Base-by-base conservation (phyloP, 2,329 filamentous ascomycete species). In the Paramyrothecium roridum region DNA sequence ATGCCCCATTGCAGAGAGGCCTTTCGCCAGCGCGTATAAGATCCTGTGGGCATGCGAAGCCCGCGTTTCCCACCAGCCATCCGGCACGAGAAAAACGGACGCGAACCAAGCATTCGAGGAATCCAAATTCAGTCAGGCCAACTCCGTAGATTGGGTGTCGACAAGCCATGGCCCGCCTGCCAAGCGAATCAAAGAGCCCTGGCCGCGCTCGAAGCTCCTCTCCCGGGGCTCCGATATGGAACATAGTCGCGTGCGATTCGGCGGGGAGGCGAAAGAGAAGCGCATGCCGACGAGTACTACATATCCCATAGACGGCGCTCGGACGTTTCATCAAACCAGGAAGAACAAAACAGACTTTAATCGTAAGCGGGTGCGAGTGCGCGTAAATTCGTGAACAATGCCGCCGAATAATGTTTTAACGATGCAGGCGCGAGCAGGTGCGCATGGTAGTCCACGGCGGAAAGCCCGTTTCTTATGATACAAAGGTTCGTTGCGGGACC, bases 301-400 rank as follows among this genome's bases (percentile, higher is more conserved):
- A 43, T 17, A 16, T 19, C 37, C 37, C 7, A 43, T 43, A 43
- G 37, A 43, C 37, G 37, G 37, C 37, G 37, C 37, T 43, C 37
- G 37, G 37, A 43, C 12, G 37, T 43, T 43, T 22, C 47, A 30
- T 48, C 47, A 48, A 48, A 22, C 47, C 47, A 48, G n/a, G 37
- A 43, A 43, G n/a, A 19, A 43, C 37, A 43, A 43, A 19, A 43
- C 13, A 43, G n/a, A 43, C 37, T 43, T 7, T 43, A 43, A 43
- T 43, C 37, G n/a, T 43, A 43, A 43, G 7, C 37, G 37, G n/a
- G 37, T 43, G 37, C 37, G 37, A 6, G 13, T 19, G 37, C 13
- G 54, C 48, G 40, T 53, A 57, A 45, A 56, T 55, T 63, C 62
- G 65, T 56, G 59, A 63, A 65, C 61, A 62, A 46, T 30, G 26